These are phyloP conservation scores for Paratinospora sagittata DNA, from an alignment of 164 flowering plant species.

Conservation along the genomic window DNA sequence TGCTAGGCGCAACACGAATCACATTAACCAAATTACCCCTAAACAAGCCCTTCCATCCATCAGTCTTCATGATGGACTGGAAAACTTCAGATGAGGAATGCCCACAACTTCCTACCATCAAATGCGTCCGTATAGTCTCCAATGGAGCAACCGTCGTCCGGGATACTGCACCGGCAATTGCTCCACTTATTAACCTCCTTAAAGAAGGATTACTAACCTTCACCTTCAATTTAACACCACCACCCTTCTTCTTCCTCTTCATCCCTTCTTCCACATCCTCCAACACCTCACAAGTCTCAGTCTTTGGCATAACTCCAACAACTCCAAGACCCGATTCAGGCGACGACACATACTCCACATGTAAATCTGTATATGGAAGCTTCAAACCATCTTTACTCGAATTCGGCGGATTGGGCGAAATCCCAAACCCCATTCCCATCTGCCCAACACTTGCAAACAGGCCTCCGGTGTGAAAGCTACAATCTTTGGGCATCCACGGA, in stretches of 20 bases:
- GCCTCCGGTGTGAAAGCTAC: constrained; percentile 48
- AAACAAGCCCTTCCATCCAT: constrained; percentile 97
- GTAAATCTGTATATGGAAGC: constrained; percentile 47
- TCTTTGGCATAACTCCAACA: constrained; percentile 25
- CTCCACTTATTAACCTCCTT: constrained; percentile 82
- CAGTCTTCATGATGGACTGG: constrained; percentile 63
- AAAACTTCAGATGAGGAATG: constrained; percentile 74
- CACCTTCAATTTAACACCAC: constrained; percentile 48
- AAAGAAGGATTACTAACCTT: constrained; percentile 61
- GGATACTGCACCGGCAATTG: constrained; percentile 75
- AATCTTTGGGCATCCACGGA: constrained; percentile 42
- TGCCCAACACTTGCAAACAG: constrained; percentile 80
- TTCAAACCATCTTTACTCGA: constrained; percentile 34
- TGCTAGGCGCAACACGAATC: constrained; percentile 94
- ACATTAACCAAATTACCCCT: constrained; percentile 94
- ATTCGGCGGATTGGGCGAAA: constrained; percentile 40
- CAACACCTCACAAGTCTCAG: constrained; percentile 8
- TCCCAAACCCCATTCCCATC: constrained; percentile 52
- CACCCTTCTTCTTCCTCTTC: constrained; percentile 40
- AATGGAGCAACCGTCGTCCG: constrained; percentile 72
- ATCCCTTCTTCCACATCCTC: constrained; percentile 28
- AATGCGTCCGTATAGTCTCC: constrained; percentile 85
- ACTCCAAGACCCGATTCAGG: constrained; percentile 37
- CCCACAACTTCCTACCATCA: constrained; percentile 92
- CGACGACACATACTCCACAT: constrained; percentile 46